These are phyloP conservation scores for Sisymbrium altissimum DNA, from an alignment of 345 rosid genomes.

Conservation along the genomic window DNA sequence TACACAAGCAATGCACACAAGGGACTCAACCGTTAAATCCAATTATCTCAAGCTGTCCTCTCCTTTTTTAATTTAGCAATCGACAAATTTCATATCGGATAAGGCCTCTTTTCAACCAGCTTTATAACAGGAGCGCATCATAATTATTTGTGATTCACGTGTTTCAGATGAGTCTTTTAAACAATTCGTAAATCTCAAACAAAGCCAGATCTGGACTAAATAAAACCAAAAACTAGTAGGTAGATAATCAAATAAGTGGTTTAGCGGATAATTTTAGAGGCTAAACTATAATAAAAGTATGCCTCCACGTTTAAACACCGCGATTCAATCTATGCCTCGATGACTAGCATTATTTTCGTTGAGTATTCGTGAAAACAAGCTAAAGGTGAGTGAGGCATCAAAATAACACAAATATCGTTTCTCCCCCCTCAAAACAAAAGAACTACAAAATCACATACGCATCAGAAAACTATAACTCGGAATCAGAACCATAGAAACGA, in stretches of 20 bases:
- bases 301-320: slow-evolving; percentile 42
- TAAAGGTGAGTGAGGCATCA: slow-evolving; percentile 39
- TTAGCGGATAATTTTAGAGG: slow-evolving; percentile 41
- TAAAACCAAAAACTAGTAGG: not conserved
- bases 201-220: not conserved
- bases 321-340: slow-evolving; percentile 32
- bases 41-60: not conserved
- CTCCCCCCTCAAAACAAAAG: not conserved
- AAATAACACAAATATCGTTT: not conserved
- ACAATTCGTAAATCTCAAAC: not conserved
- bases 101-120: not conserved
- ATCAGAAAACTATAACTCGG: no score
- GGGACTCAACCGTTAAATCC: not conserved
- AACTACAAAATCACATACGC: not conserved
- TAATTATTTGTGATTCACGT: not conserved
- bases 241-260: not conserved
- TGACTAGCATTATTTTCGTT: slow-evolving; percentile 36
- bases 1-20: no score
- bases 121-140: not conserved
- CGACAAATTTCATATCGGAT: not conserved
- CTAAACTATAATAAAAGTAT: slow-evolving; percentile 23
- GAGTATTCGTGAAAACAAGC: slow-evolving; percentile 33
- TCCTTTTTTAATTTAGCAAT: not conserved
- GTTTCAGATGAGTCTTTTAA: not conserved
- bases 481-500: not conserved